Conservation (phyloP, 2,329 filamentous ascomycete species). For the Bisporella sp. region DNA sequence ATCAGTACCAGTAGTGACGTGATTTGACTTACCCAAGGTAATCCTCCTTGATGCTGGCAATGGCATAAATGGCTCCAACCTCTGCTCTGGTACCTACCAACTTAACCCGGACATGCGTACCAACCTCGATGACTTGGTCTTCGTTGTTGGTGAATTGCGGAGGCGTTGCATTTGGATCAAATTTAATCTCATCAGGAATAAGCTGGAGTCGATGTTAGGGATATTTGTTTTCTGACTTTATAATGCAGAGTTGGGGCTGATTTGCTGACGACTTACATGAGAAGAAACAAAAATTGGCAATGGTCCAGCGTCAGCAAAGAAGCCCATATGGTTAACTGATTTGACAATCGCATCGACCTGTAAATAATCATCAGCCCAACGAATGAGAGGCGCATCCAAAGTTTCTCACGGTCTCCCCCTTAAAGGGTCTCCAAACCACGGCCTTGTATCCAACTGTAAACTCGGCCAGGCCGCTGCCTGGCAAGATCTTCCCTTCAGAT, state of each 20-base stretch:
- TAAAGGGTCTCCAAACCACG: conserved; percentile 96
- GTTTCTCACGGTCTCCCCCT: conserved; percentile 82
- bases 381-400: not conserved
- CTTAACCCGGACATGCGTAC: conserved; percentile 88
- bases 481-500: conserved; percentile 85
- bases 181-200: conserved; percentile 88
- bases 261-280: conserved; percentile 17
- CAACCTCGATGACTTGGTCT: conserved; percentile 88
- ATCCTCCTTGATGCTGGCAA: conserved; percentile 91
- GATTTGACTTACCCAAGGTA: conserved; percentile 52
- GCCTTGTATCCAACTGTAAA: conserved; percentile 94
- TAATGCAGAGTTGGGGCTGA: no score
- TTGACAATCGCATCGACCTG: conserved; percentile 92
- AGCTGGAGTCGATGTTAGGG: conserved; percentile 45
- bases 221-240: no score
- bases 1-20: no score
- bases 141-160: conserved; percentile 94
- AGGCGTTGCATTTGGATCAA: conserved; percentile 92
- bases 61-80: conserved; percentile 91
- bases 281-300: conserved; percentile 68
- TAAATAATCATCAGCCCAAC: conserved; percentile 19
- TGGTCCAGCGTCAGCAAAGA: conserved; percentile 80
- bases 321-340: conserved; percentile 84
- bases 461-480: conserved; percentile 84
- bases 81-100: conserved; percentile 91